Conservation (phyloP, 2,329 filamentous ascomycete species). For the Chaetomiaceae sp. region DNA sequence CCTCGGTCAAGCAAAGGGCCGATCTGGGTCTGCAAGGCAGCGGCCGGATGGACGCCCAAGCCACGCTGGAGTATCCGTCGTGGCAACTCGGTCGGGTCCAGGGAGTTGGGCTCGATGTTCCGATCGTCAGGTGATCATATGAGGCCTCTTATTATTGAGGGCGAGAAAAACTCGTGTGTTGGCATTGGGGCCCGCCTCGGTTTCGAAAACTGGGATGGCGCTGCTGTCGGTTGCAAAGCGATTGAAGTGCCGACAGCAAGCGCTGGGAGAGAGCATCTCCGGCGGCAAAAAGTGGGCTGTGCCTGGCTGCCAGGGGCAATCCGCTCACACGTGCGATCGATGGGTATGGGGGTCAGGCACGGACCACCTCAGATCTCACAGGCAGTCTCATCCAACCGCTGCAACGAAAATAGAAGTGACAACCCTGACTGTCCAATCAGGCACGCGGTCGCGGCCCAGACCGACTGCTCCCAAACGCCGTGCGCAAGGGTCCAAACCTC, state of each 20-base stretch:
- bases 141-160: constrained; percentile 17
- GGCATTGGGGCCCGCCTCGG: constrained; percentile 9
- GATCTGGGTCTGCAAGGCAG: neutral
- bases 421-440: constrained; percentile 20
- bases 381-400: constrained; percentile 15
- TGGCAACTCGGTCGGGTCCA: no score
- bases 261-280: neutral
- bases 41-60: constrained; percentile 1
- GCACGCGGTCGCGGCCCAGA: constrained; percentile 10
- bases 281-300: constrained; percentile 13
- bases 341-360: constrained; percentile 4
- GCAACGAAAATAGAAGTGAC: constrained; percentile 20
- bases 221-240: neutral
- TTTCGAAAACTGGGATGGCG: neutral
- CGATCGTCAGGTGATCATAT: constrained; percentile 3
- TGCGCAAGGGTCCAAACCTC: constrained; percentile 3
- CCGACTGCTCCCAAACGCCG: constrained; percentile 16
- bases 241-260: constrained; percentile 1
- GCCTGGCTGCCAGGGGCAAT: neutral
- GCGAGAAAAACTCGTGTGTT: constrained; percentile 1
- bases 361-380: constrained; percentile 4
- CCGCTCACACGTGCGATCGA: constrained; percentile 7
- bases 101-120: no score
- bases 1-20: no score
- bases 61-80: neutral